Conservation (phyloP, 2,329 filamentous ascomycete species). For the Cytospora chrysosperma region DNA sequence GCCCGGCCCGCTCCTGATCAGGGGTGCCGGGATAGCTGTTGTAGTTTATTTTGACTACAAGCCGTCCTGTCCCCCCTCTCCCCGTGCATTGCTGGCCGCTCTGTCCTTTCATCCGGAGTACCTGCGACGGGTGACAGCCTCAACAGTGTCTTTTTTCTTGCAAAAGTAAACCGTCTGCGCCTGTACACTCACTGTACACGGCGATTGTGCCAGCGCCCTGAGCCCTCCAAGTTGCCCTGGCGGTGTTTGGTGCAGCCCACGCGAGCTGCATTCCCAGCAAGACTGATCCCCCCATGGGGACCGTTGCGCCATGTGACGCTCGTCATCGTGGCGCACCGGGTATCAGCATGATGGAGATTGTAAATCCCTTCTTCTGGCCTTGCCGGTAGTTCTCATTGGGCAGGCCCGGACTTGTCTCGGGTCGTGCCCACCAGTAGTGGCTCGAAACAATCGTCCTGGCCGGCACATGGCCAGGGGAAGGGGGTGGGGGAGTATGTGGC, state of each 20-base stretch:
- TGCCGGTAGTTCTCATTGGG: not conserved
- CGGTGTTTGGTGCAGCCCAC: not conserved
- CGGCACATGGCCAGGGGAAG: not conserved
- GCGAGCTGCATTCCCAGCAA: not conserved
- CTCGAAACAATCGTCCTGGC: not conserved
- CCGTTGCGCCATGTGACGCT: not conserved
- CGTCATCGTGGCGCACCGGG: not conserved
- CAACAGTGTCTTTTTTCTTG: not conserved
- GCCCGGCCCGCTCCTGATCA: conserved; percentile 4
- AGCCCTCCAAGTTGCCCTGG: not conserved
- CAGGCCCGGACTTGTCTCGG: not conserved
- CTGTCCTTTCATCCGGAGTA: not conserved
- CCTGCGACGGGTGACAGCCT: not conserved
- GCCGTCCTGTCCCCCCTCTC: not conserved
- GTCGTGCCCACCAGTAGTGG: not conserved
- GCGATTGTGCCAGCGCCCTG: not conserved
- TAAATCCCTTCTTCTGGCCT: not conserved
- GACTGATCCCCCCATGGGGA: not conserved
- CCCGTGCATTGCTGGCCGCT: no score
- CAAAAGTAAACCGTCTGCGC: not conserved
- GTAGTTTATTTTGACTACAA: conserved; percentile 6
- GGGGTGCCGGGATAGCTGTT: not conserved
- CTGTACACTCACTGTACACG: not conserved
- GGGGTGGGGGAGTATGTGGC: not conserved
- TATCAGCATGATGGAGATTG: not conserved